These are phyloP conservation scores for Colletotrichum coccodes DNA, from an alignment of 2,329 filamentous ascomycete genomes.

Conservation along the genomic window DNA sequence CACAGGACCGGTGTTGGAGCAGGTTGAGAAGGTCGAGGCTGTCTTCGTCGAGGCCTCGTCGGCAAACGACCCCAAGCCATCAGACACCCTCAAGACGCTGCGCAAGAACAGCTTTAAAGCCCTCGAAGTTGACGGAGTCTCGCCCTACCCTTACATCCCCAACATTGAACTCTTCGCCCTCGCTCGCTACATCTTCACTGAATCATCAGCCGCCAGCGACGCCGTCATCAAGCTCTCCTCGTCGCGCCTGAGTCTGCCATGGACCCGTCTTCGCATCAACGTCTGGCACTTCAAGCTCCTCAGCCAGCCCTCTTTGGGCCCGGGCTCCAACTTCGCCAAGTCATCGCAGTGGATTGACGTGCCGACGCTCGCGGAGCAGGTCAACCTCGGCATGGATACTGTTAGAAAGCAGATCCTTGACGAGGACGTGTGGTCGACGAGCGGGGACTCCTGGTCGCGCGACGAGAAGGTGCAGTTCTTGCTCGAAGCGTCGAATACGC, in stretches of 20 bases:
- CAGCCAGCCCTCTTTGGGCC: constrained; percentile 64
- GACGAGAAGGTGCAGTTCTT: constrained; percentile 76
- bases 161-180: constrained; percentile 86
- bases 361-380: constrained; percentile 62
- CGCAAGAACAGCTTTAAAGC: constrained; percentile 56
- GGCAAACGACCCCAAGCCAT: constrained; percentile 26
- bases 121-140: constrained; percentile 84
- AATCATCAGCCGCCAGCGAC: constrained; percentile 34
- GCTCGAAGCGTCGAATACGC: constrained; percentile 83
- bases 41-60: constrained; percentile 50
- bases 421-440: constrained; percentile 48
- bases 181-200: constrained; percentile 63
- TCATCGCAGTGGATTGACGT: constrained; percentile 69
- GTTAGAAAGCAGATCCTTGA: constrained; percentile 51
- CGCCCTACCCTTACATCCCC: constrained; percentile 86
- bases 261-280: constrained; percentile 76
- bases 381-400: constrained; percentile 53
- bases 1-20: constrained; percentile 81
- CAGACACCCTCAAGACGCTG: constrained; percentile 40
- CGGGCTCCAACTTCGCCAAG: constrained; percentile 65
- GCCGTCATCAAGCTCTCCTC: constrained; percentile 45
- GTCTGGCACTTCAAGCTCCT: constrained; percentile 74
- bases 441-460: constrained; percentile 48
- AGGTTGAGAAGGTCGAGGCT: constrained; percentile 40
- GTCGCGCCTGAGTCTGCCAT: constrained; percentile 58